These are phyloP conservation scores for Alectoria sarmentosa DNA, from an alignment of 495 filamentous ascomycete genomes.

Conservation along the genomic window DNA sequence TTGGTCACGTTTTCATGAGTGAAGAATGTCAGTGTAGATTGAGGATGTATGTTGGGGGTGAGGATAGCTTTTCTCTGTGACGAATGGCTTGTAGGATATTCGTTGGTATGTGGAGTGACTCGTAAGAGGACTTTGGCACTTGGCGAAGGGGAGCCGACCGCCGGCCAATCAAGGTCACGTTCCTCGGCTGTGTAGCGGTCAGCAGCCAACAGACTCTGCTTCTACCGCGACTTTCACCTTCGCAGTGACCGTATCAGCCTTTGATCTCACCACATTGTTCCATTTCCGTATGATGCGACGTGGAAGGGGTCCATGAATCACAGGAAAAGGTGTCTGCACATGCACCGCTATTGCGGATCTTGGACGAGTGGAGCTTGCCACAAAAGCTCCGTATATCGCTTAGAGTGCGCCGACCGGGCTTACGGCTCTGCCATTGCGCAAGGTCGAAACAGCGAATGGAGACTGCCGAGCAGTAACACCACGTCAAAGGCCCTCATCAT, in stretches of 20 bases:
- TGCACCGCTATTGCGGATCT: not conserved
- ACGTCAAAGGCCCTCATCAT: not conserved
- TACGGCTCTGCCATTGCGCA: not conserved
- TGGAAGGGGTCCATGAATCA: not conserved
- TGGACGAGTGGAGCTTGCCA: not conserved
- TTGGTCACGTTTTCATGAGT: not conserved
- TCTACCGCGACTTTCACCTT: not conserved
- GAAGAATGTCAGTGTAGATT: not conserved
- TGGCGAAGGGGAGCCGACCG: not conserved
- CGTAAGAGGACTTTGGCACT: not conserved
- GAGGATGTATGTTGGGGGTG: not conserved
- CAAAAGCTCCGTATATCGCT: not conserved
- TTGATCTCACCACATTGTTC: not conserved
- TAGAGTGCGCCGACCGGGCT: not conserved
- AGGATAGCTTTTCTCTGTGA: not conserved
- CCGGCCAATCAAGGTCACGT: not conserved
- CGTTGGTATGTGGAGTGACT: not conserved
- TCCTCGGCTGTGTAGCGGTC: not conserved
- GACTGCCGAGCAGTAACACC: not conserved
- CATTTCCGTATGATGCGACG: not conserved
- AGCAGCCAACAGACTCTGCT: not conserved
- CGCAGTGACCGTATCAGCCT: not conserved
- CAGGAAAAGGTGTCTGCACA: not conserved
- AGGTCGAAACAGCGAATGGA: not conserved
- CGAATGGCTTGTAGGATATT: not conserved